Evolutionary conservation across 2,329 filamentous ascomycete species (phyloP), one percentile per base, ranked within the genome.

Genomic region (Ophiostoma montium): DNA sequence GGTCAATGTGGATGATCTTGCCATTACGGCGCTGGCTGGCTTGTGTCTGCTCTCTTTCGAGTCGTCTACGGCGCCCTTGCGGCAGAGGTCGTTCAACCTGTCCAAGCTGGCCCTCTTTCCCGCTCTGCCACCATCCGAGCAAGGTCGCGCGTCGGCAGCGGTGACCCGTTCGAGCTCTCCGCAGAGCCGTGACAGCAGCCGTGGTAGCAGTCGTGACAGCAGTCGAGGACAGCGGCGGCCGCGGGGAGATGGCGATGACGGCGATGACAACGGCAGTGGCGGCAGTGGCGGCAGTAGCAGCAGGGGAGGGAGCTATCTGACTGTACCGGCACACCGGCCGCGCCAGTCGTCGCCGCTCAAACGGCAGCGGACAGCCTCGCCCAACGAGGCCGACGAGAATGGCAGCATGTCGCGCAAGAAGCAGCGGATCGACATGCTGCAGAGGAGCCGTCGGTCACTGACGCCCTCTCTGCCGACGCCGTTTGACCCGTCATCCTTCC

Each of bases 401-500:
- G 23, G 23, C 23, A 27, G 23, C 23, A 27, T 27, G 23, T 27
- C 8, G 23, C 23, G 8, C 8, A 27, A 27, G 23, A 27, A 8
- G 23, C 23, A 27, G 23, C 23, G 23, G 5, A 27, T 27, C 23
- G 23, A 27, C 23, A 27, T 27, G 8, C 23, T 27, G 23, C 23
- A 27, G 23, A 27, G 23, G 8, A 8, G 23, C 23, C 23, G 8
- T 4, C 23, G 23, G 23, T 27, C 23, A 8, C 23, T 18, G 16
- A 38, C 16, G 23, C 23, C 23, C 5, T 27, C 23, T 27, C 35
- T 18, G 18, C 18, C 12, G 11, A 41, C 12, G 12, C 45, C 27
- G 3, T 42, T 50, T 8, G 51, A 52, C 21, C 51, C 51, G 31
- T 50, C 51, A 35, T 46, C 48, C 13, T 52, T 52, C 16, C 19